Evolutionary conservation across 1,284 basidiomycete genomes (phyloP).

Genomic region (Ganoderma boninense): DNA sequence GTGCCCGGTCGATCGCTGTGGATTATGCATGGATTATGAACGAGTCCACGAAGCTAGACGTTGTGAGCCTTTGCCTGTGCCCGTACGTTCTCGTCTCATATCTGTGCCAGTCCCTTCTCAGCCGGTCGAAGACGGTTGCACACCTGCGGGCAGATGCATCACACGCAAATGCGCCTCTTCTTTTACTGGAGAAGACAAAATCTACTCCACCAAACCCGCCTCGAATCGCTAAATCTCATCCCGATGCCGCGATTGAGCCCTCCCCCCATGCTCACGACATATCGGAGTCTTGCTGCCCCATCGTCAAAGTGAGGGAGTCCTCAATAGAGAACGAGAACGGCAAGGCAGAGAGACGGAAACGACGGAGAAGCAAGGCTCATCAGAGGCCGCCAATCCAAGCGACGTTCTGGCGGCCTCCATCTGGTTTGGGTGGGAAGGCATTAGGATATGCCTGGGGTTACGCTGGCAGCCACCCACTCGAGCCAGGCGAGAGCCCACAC

Average conservation of each 20-base stretch:
- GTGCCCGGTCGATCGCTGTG: constrained; percentile 42
- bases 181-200: constrained; percentile 34
- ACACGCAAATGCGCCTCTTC: constrained; percentile 19
- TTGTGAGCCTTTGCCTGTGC: constrained; percentile 32
- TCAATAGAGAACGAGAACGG: constrained; percentile 11
- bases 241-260: constrained; percentile 24
- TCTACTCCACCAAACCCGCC: constrained; percentile 18
- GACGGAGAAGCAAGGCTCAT: constrained; percentile 25
- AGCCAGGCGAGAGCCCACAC: constrained; percentile 25
- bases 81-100: not conserved
- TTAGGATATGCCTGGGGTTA: constrained; percentile 46
- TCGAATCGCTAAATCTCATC: constrained; percentile 7
- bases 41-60: constrained; percentile 32
- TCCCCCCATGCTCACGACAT: constrained; percentile 35
- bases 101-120: not conserved
- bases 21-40: constrained; percentile 40
- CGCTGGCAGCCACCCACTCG: constrained; percentile 41
- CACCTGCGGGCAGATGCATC: constrained; percentile 19
- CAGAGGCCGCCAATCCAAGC: constrained; percentile 34
- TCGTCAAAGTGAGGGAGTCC: constrained; percentile 14
- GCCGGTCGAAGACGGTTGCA: constrained; percentile 25
- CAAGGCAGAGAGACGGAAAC: constrained; percentile 14
- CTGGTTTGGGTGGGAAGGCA: constrained; percentile 41
- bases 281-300: constrained; percentile 28
- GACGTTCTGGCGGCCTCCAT: constrained; percentile 42